A percentile compares a stretch with the other conserved stretches of the same genome.
Conservation (phyloP, 805 yeast species). For the Wickerhamomyces tratensis region DNA sequence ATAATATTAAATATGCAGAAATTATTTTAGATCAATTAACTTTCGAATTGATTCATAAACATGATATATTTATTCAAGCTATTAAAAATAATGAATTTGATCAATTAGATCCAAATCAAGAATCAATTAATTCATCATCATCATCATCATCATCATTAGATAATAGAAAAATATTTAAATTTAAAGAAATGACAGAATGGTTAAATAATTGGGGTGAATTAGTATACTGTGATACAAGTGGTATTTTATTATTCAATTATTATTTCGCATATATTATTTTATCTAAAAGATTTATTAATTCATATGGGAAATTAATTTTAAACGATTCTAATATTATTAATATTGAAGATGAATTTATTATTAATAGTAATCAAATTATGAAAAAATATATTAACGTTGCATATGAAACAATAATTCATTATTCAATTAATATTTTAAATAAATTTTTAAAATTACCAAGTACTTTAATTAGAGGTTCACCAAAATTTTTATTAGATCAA, state of each 20-base stretch:
- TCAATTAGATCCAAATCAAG: too few relatives aligned
- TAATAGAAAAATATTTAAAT: constrained; percentile 7
- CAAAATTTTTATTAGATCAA: constrained; percentile 40
- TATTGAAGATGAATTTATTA: not conserved
- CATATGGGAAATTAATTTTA: constrained; percentile 14
- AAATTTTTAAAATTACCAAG: constrained; percentile 35
- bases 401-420: constrained; percentile 31
- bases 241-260: constrained; percentile 35
- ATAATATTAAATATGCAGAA: constrained; percentile 43
- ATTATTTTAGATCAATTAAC: constrained; percentile 27
- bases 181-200: constrained; percentile 29
- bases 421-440: constrained; percentile 34
- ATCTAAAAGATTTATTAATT: constrained; percentile 27
- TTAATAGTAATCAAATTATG: constrained; percentile 13
- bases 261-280: constrained; percentile 37
- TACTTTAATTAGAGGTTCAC: constrained; percentile 43
- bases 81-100: constrained; percentile 11
- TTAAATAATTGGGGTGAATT: constrained; percentile 32
- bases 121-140: not conserved
- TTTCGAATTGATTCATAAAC: constrained; percentile 15
- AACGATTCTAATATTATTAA: too few relatives aligned
- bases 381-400: constrained; percentile 19
- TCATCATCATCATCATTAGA: not conserved
- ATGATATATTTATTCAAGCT: constrained; percentile 12
- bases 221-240: constrained; percentile 37